Evolutionary conservation across 2,329 filamentous ascomycete genomes (phyloP).

Genomic region (Acephala macrosclerotiorum): DNA sequence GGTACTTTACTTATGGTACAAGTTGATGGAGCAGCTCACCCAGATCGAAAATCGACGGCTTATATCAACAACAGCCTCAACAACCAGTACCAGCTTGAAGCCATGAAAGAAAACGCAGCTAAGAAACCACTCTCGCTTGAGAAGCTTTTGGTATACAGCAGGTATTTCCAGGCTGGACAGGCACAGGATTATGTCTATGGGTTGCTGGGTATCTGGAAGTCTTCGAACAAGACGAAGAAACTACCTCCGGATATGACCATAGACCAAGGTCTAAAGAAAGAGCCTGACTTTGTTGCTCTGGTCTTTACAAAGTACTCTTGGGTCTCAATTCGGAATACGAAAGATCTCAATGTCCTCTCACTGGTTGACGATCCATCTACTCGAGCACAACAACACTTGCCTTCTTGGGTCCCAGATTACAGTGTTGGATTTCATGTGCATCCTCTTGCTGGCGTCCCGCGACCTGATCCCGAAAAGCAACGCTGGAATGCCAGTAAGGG

Average conservation of each 20-base stretch:
- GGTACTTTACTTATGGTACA: not conserved
- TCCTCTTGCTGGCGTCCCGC: too few species aligned
- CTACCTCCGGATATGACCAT: not conserved
- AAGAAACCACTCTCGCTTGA: not conserved
- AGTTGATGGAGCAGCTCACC: not conserved
- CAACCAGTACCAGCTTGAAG: not conserved
- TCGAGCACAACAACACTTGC: not conserved
- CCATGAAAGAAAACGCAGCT: not conserved
- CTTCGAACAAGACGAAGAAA: not conserved
- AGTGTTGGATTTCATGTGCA: too few species aligned
- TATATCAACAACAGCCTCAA: not conserved
- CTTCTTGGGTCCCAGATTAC: too few species aligned
- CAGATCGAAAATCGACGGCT: not conserved
- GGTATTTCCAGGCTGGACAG: not conserved
- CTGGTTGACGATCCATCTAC: not conserved
- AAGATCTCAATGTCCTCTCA: not conserved
- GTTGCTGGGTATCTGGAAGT: not conserved
- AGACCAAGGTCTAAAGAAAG: too few species aligned
- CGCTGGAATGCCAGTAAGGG: too few species aligned
- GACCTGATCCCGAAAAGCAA: too few species aligned
- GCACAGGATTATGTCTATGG: not conserved
- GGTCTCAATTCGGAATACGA: not conserved
- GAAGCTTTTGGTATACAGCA: not conserved
- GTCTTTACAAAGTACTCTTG: not conserved
- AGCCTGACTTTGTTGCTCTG: not conserved